Evolutionary conservation across 179 eudicot genomes (phyloP).

Genomic region (Carnegiea gigantea): DNA sequence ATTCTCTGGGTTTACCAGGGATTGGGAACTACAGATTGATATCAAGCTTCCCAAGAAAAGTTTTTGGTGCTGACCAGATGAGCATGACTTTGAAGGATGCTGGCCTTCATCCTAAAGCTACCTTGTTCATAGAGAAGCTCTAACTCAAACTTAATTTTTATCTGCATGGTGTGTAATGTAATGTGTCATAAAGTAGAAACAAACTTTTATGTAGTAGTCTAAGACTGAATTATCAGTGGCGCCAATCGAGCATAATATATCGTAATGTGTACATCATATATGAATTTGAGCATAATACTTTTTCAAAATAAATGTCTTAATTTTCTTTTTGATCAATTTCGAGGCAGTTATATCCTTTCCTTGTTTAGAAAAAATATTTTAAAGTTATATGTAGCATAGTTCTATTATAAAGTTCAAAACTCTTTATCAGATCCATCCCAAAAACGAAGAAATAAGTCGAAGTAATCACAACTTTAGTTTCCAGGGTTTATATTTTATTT

Average conservation of each 20-base stretch:
- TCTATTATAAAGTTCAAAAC: too few relatives aligned
- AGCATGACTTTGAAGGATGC: constrained; percentile 64
- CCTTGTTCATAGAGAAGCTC: constrained; percentile 64
- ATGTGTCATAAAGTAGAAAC: not conserved
- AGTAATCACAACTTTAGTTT: too few relatives aligned
- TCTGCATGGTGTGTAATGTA: not conserved
- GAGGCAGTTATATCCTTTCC: too few relatives aligned
- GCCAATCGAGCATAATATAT: not conserved
- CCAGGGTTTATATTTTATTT: too few relatives aligned
- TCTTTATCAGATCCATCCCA: not conserved
- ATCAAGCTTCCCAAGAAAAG: constrained; percentile 82
- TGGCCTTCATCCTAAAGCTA: constrained; percentile 77
- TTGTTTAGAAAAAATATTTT: too few relatives aligned
- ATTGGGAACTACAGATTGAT: constrained; percentile 59
- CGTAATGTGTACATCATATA: too few relatives aligned
- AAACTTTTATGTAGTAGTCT: not conserved
- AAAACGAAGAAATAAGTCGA: not conserved
- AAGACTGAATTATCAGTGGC: not conserved
- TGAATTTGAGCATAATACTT: too few relatives aligned
- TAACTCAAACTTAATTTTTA: not conserved
- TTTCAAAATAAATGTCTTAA: too few relatives aligned
- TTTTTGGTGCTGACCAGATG: constrained; percentile 72
- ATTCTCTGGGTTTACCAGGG: constrained; percentile 59
- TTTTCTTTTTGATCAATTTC: too few relatives aligned
- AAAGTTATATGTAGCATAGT: too few relatives aligned